A percentile compares a stretch with the other conserved stretches of the same genome.
Conservation (phyloP, 768 basidiomycete genomes). For the Leccinum uliginosum region DNA sequence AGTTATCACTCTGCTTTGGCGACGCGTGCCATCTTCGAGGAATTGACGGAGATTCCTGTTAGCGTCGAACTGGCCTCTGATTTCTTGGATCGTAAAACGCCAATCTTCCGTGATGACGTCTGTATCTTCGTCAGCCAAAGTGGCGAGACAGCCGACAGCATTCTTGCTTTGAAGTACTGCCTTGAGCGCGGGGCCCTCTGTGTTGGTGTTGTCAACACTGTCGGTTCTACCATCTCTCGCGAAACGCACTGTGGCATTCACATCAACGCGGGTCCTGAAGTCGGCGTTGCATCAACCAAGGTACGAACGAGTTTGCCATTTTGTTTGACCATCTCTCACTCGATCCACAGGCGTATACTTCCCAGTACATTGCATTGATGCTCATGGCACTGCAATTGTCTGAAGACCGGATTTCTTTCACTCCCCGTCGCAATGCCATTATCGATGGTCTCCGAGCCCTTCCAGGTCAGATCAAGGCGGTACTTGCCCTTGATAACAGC, state of each 20-base stretch:
- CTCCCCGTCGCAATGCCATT: constrained; percentile 85
- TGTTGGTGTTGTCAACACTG: constrained; percentile 97
- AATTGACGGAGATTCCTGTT: constrained; percentile 97
- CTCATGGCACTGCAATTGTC: constrained; percentile 99
- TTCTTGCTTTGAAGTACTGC: constrained; percentile 94
- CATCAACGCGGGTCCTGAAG: constrained; percentile 98
- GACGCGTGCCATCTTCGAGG: constrained; percentile 96
- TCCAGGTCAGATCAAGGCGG: constrained; percentile 81
- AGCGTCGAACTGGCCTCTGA: constrained; percentile 96
- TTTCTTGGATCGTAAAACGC: constrained; percentile 98
- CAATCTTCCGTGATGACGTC: constrained; percentile 98
- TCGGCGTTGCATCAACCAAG: constrained; percentile 99
- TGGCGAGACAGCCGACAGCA: constrained; percentile 98
- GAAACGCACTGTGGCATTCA: constrained; percentile 99
- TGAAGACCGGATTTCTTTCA: constrained; percentile 94
- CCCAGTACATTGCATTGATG: constrained; percentile 95
- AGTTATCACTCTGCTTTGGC: constrained; percentile 97
- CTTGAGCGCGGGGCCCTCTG: constrained; percentile 94
- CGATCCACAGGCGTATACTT: constrained; percentile 79
- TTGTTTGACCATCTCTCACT: not conserved
- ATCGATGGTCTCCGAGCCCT: constrained; percentile 91
- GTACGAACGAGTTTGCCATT: constrained; percentile 28
- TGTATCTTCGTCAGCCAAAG: constrained; percentile 96
- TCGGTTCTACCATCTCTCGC: constrained; percentile 95
- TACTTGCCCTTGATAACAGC: constrained; percentile 72